phyloP scores from a whole-genome alignment of 257 asterid genomes.

The Petunia secreta region DNA sequence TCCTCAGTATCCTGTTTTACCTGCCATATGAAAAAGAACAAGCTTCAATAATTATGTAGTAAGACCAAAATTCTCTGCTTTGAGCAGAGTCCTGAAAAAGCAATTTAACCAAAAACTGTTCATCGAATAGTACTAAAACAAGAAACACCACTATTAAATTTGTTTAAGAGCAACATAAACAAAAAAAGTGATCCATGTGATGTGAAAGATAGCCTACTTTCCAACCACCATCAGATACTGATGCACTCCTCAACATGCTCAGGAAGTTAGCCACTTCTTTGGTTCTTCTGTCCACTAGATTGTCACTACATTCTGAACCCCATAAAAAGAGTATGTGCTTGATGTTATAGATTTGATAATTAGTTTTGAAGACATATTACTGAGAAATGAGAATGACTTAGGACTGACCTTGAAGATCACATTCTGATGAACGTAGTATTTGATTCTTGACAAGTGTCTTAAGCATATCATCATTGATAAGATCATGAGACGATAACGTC shows the following conservation, averaged over 20 bases:
- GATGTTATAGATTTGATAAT: neutral
- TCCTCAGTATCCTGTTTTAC: conserved; percentile 86
- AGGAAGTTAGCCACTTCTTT: conserved; percentile 67
- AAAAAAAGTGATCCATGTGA: neutral
- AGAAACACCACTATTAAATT: neutral
- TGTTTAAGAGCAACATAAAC: neutral
- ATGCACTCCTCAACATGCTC: conserved; percentile 79
- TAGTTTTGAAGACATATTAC: neutral
- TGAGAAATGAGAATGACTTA: neutral
- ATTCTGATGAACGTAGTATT: conserved; percentile 46
- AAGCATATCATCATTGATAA: conserved; percentile 51
- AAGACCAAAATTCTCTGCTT: neutral
- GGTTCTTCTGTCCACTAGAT: conserved; percentile 64
- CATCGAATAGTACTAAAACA: neutral
- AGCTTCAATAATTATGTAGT: neutral
- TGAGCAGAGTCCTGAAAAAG: neutral
- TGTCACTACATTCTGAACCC: conserved; percentile 55
- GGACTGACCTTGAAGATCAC: conserved; percentile 19
- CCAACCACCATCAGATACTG: conserved; percentile 56
- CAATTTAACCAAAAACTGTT: neutral
- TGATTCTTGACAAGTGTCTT: conserved; percentile 63
- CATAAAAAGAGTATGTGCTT: conserved; percentile 22
- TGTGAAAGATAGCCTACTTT: conserved; percentile 51
- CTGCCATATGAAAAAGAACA: conserved; percentile 39
- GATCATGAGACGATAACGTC: conserved; percentile 56